Evolutionary conservation across 352 stramenopile species (phyloP), one percentile per base, ranked within the genome.

Genomic region (Pythium myriotylum): DNA sequence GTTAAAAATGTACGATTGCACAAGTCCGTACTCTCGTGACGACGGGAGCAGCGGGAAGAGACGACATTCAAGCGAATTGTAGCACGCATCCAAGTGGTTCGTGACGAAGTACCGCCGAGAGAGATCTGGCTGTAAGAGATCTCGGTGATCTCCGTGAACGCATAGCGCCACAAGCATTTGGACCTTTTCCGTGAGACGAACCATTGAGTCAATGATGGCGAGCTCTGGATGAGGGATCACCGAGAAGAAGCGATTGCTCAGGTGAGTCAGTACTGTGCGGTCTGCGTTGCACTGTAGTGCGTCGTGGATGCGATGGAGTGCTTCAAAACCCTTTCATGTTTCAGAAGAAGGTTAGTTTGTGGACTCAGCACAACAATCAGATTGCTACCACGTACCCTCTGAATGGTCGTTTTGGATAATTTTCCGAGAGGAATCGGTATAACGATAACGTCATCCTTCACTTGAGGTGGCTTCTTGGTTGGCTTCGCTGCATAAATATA

Each of bases 171-270:
- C 70, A 69, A 91, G 81, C 26, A 84, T 68, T 43, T 74, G 68
- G 0, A 88, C 73, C 43, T 85, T 87, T 37, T 85, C 79, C 32
- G 68, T 76, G 35, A 91, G 60, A 56, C 86, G 87, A 17, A 86
- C 52, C 71, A 91, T 89, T 23, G 79, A 85, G 65, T 91, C 81
- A 42, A 91, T 87, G 7, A 76, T 58, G 29, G 78, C 59, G 26
- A 89, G 48, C 23, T 70, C 62, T 48, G 77, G 69, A 35, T 88
- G 77, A 33, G 81, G 81, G 43, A 91, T 80, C 7, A 89, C 60
- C 33, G 81, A 84, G 68, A 84, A 91, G 35, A 89, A 91, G 26
- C 78, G 77, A 41, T 68, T 87, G 55, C 81, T 91, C 9, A 91
- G 54, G 37, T 77, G 67, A 33, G 70, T 65, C 26, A 90, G 58